Evolutionary conservation across 2,329 filamentous ascomycete genomes (phyloP).

Genomic region (Echinosphaeria canescens): DNA sequence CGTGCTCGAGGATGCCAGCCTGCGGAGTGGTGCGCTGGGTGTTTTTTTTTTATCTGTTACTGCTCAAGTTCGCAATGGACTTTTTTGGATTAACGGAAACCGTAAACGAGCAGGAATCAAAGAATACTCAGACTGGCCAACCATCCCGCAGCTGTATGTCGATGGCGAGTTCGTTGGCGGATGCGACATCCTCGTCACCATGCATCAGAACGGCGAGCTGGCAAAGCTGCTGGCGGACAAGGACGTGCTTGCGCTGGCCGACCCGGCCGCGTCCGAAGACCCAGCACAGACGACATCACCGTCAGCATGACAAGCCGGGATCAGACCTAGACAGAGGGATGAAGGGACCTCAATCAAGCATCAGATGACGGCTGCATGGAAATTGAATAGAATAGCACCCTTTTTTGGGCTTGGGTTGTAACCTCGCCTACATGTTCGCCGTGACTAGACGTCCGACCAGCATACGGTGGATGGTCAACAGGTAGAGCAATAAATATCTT

Average conservation of each 20-base stretch:
- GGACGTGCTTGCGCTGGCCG: conserved; percentile 48
- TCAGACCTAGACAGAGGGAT: no score
- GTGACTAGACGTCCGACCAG: no score
- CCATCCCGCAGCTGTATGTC: conserved; percentile 91
- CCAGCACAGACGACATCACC: no score
- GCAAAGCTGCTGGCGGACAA: conserved; percentile 86
- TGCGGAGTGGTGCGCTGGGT: conserved; percentile 56
- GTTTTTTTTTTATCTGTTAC: conserved; percentile 1
- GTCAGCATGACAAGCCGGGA: no score
- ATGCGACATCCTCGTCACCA: conserved; percentile 91
- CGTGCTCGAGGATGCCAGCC: conserved; percentile 75
- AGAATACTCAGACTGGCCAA: conserved; percentile 98
- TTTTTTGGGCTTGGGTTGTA: no score
- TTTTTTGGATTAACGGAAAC: conserved; percentile 3
- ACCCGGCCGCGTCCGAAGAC: conserved; percentile 20
- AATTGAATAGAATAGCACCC: no score
- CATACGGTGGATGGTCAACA: no score
- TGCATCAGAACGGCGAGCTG: conserved; percentile 92
- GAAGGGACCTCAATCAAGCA: no score
- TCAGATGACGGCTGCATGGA: no score
- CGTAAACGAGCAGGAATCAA: conserved; percentile 64
- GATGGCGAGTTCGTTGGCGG: conserved; percentile 92
- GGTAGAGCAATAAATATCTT: no score
- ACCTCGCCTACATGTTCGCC: no score
- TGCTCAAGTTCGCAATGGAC: no score